Conservation (phyloP, 2,329 filamentous ascomycete genomes). For the Colletotrichum sp. region DNA sequence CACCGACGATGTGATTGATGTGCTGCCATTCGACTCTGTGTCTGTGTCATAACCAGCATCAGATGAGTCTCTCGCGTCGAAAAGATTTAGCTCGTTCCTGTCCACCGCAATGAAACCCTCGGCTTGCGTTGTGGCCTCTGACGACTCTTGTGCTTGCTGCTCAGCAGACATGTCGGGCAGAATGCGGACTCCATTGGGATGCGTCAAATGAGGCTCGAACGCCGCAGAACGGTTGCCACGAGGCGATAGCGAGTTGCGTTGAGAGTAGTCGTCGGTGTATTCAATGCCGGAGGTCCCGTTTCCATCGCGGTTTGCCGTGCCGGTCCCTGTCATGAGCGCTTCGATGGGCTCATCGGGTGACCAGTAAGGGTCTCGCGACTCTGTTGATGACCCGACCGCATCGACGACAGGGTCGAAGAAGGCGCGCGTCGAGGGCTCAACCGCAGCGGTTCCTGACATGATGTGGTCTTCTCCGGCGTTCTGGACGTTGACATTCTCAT, state of each 20-base stretch:
- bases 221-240: conserved; percentile 12
- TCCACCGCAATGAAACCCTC: conserved; percentile 41
- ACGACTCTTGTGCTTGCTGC: conserved; percentile 40
- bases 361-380: background rate
- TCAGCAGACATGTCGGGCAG: conserved; percentile 38
- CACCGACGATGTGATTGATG: conserved; percentile 44
- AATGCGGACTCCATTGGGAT: conserved; percentile 41
- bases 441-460: background rate
- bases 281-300: background rate
- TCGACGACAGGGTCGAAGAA: background rate
- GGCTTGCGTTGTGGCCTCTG: conserved; percentile 39
- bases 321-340: background rate
- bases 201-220: conserved; percentile 34
- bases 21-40: conserved; percentile 38
- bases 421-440: background rate
- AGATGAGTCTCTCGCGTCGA: conserved; percentile 25
- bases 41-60: conserved; percentile 45
- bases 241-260: background rate
- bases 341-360: background rate
- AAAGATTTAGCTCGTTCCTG: conserved; percentile 28
- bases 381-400: background rate
- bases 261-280: background rate
- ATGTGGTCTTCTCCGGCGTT: background rate
- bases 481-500: background rate
- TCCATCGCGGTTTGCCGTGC: background rate